Evolutionary conservation across 2,329 filamentous ascomycete species (phyloP).

Genomic region (Zopfia rhizophila): DNA sequence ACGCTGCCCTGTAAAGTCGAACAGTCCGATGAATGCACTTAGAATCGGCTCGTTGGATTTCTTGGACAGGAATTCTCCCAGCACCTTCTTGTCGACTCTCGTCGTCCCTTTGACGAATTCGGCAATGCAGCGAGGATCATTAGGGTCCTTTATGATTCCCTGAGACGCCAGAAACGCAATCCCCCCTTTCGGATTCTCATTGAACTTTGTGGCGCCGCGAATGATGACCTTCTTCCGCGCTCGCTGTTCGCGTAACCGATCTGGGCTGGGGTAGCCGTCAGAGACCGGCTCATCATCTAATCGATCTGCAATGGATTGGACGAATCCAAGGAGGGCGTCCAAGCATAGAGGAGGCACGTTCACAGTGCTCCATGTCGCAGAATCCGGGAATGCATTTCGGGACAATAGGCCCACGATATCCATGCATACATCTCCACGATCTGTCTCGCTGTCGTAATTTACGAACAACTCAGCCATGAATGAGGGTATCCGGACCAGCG

Average conservation of each 20-base stretch:
- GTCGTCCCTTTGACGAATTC: slow-evolving; percentile 87
- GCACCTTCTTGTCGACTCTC: slow-evolving; percentile 85
- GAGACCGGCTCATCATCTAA: slow-evolving; percentile 74
- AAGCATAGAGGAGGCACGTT: slow-evolving; percentile 96
- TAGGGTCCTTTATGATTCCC: slow-evolving; percentile 81
- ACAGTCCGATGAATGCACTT: slow-evolving; percentile 83
- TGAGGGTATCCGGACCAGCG: slow-evolving; percentile 88
- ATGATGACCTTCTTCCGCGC: slow-evolving; percentile 88
- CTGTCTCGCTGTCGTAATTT: slow-evolving; percentile 97
- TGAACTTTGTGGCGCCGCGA: slow-evolving; percentile 88
- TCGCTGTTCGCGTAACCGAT: slow-evolving; percentile 74
- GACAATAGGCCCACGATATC: slow-evolving; percentile 94
- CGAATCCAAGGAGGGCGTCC: slow-evolving; percentile 88
- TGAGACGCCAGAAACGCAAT: slow-evolving; percentile 86
- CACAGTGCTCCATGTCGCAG: slow-evolving; percentile 98
- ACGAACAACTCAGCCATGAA: slow-evolving; percentile 97
- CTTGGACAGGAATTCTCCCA: slow-evolving; percentile 95
- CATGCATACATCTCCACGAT: slow-evolving; percentile 90
- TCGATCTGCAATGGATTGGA: slow-evolving; percentile 91
- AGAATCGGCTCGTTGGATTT: slow-evolving; percentile 87
- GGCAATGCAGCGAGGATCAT: slow-evolving; percentile 82
- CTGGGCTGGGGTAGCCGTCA: slow-evolving; percentile 74
- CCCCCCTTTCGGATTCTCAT: slow-evolving; percentile 90
- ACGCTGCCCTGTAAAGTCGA: slow-evolving; percentile 86
- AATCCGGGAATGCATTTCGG: slow-evolving; percentile 94